Percentiles rank a stretch among this genome's conserved stretches.
phyloP scores from a whole-genome alignment of 1,284 basidiomycete genomes.

The Apiotrichum veenhuisii region DNA sequence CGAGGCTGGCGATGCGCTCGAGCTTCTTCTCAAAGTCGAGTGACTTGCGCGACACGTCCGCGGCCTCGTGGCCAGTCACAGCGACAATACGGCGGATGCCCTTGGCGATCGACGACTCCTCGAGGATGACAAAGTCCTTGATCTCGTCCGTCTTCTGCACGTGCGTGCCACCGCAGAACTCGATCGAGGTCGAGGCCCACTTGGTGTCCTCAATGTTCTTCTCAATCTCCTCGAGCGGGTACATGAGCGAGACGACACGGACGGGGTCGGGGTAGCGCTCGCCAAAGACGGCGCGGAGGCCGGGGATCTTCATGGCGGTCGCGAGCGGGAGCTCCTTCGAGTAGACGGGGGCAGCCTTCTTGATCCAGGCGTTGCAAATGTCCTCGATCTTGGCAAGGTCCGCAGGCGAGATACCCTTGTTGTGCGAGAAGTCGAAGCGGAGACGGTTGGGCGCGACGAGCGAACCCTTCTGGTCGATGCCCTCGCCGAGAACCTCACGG shows the following conservation, averaged over 20 bases:
- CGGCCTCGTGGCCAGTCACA: conserved; percentile 90
- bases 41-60: conserved; percentile 70
- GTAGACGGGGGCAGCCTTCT: conserved; percentile 80
- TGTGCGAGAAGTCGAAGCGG: conserved; percentile 98
- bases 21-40: conserved; percentile 64
- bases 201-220: conserved; percentile 80
- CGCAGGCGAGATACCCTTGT: conserved; percentile 68
- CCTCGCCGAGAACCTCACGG: conserved; percentile 89
- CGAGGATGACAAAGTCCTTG: conserved; percentile 87
- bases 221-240: conserved; percentile 77
- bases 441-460: conserved; percentile 92
- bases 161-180: conserved; percentile 58
- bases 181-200: conserved; percentile 86
- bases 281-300: conserved; percentile 93
- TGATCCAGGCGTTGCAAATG: conserved; percentile 84
- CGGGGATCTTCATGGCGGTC: conserved; percentile 80
- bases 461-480: conserved; percentile 97
- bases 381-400: conserved; percentile 81
- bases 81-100: conserved; percentile 92
- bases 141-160: conserved; percentile 94
- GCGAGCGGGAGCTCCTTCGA: conserved; percentile 82
- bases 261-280: conserved; percentile 98
- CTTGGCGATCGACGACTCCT: conserved; percentile 97
- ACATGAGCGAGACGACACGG: conserved; percentile 86
- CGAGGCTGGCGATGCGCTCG: conserved; percentile 60